A percentile compares a stretch with the other conserved stretches of the same genome.
phyloP scores from a whole-genome alignment of 179 eudicot species.

The Beta corolliflora region DNA sequence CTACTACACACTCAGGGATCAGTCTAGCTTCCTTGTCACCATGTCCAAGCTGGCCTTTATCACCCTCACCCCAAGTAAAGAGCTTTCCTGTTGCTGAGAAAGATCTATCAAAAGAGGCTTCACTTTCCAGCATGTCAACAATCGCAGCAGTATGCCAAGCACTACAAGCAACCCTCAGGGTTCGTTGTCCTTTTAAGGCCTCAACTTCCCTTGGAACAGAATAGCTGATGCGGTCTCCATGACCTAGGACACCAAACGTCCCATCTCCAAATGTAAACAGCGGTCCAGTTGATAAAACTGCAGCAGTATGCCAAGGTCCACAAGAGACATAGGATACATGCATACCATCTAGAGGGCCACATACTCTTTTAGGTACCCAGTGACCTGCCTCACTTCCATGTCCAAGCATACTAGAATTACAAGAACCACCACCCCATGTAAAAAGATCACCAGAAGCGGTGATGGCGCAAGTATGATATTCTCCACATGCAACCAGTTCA shows the following conservation, averaged over 20 bases:
- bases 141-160: slow-evolving; percentile 96
- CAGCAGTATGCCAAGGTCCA: slow-evolving; percentile 97
- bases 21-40: slow-evolving; percentile 70
- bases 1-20: slow-evolving; percentile 54
- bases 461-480: slow-evolving; percentile 85
- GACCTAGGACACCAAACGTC: slow-evolving; percentile 91
- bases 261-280: slow-evolving; percentile 97
- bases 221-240: slow-evolving; percentile 64
- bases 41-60: slow-evolving; percentile 85
- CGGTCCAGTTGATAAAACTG: slow-evolving; percentile 66
- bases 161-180: slow-evolving; percentile 76
- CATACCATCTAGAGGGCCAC: slow-evolving; percentile 68
- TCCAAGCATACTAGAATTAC: slow-evolving; percentile 71
- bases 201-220: slow-evolving; percentile 77
- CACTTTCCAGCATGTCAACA: slow-evolving; percentile 49
- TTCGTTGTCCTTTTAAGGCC: slow-evolving; percentile 55
- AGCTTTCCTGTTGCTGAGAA: slow-evolving; percentile 51
- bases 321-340: slow-evolving; percentile 66
- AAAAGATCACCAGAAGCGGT: slow-evolving; percentile 74
- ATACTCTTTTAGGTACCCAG: slow-evolving; percentile 79
- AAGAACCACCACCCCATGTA: slow-evolving; percentile 87
- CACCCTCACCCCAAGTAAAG: slow-evolving; percentile 96
- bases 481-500: slow-evolving; percentile 80
- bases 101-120: slow-evolving; percentile 34
- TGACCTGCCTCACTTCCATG: slow-evolving; percentile 71